Percentiles rank a stretch among this genome's conserved stretches.
These are phyloP conservation scores for Trichoderma semiorbis DNA, from an alignment of 2,329 filamentous ascomycete genomes.

Conservation along the genomic window DNA sequence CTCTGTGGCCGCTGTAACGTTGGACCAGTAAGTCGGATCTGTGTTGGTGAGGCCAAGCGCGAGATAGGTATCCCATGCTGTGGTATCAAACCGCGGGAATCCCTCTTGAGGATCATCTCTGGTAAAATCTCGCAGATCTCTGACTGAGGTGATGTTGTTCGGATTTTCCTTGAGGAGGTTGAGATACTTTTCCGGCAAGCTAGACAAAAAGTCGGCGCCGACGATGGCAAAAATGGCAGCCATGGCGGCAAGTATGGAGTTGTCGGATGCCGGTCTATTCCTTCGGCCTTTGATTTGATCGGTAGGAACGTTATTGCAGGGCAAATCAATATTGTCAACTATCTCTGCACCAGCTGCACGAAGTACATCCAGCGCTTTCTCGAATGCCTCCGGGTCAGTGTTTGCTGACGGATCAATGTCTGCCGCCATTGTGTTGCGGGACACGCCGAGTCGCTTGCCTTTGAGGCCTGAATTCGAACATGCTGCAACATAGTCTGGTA, in stretches of 20 bases:
- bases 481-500: constrained; percentile 60
- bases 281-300: not conserved
- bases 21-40: not conserved
- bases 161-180: not conserved
- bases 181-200: not conserved
- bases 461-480: constrained; percentile 50
- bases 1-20: not conserved
- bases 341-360: not conserved
- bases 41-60: not conserved
- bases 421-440: not conserved
- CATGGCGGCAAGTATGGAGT: no score
- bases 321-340: not conserved
- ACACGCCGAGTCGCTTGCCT: constrained; percentile 60
- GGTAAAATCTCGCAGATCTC: not conserved
- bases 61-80: not conserved
- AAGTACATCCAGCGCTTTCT: not conserved
- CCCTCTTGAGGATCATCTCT: not conserved
- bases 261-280: not conserved
- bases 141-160: not conserved
- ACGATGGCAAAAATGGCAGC: not conserved
- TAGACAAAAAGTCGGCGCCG: not conserved
- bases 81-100: not conserved
- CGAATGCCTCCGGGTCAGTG: not conserved
- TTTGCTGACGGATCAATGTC: not conserved
- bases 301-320: not conserved